Evolutionary conservation across 441 rosid genomes (phyloP).

Genomic region (Croton laevigatus): DNA sequence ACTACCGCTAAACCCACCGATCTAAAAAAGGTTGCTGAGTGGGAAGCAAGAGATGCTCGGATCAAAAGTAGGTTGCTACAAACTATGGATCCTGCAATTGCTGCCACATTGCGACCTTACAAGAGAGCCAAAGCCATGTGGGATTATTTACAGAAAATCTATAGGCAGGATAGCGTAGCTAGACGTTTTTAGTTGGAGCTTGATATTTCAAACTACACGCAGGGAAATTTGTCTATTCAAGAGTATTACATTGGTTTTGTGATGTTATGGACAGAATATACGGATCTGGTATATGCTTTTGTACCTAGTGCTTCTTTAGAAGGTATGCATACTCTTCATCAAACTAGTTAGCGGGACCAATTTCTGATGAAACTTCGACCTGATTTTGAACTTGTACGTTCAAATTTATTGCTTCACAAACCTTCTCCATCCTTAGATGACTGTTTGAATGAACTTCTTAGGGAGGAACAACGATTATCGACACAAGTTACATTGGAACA

Average conservation of each 20-base stretch:
- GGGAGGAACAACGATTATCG: not conserved
- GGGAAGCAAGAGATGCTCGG: not conserved
- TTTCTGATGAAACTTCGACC: not conserved
- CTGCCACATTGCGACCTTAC: not conserved
- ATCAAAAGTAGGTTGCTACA: not conserved
- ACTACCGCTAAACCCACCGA: no score
- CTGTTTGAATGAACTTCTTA: slow-evolving; percentile 3
- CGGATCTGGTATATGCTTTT: not conserved
- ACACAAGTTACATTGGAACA: not conserved
- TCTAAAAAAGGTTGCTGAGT: not conserved
- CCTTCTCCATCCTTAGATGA: not conserved
- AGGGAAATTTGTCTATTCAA: not conserved
- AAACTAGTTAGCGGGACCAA: not conserved
- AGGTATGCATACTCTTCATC: not conserved
- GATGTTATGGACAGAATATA: not conserved
- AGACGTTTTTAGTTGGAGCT: not conserved
- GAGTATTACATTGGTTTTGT: slow-evolving; percentile 2
- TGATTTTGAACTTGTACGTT: not conserved
- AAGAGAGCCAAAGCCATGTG: not conserved
- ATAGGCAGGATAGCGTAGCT: not conserved
- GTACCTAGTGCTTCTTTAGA: not conserved
- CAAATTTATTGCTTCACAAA: not conserved
- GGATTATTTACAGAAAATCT: not conserved
- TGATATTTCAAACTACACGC: not conserved
- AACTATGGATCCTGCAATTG: not conserved